Percentiles rank a stretch among this genome's conserved stretches.
Evolutionary conservation across 140 eudicot genomes (phyloP).

Genomic region (Ambrosia hybrid): DNA sequence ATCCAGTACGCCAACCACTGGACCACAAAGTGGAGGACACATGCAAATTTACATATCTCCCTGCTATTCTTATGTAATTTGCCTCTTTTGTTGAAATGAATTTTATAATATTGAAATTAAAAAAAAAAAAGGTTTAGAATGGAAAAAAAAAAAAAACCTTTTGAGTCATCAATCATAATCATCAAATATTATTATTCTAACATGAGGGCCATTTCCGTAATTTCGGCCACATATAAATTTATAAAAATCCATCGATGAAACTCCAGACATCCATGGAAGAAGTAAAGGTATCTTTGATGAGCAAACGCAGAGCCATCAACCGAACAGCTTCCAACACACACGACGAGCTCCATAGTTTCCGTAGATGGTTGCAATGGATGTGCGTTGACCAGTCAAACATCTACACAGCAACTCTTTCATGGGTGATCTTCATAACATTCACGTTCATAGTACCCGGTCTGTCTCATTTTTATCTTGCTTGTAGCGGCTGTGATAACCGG

Average conservation of each 20-base stretch:
- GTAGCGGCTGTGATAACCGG: slow-evolving; percentile 61
- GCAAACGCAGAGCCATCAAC: slow-evolving; percentile 29
- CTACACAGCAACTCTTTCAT: slow-evolving; percentile 52
- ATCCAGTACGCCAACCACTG: no score
- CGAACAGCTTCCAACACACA: slow-evolving; percentile 55
- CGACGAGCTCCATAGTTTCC: slow-evolving; percentile 73
- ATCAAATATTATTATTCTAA: no score
- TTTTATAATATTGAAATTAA: no score
- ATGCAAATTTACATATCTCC: no score
- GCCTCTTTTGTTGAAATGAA: no score
- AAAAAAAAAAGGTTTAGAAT: no score
- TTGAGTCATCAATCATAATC: no score
- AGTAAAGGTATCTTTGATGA: slow-evolving; percentile 21
- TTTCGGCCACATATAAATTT: no score
- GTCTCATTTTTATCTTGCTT: slow-evolving; percentile 79
- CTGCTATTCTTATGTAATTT: no score
- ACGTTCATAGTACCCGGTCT: slow-evolving; percentile 61
- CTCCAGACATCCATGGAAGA: slow-evolving; percentile 35
- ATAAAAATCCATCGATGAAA: background rate
- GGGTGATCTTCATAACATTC: slow-evolving; percentile 65
- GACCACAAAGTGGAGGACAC: no score
- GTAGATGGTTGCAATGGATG: slow-evolving; percentile 53
- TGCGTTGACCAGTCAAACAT: slow-evolving; percentile 73
- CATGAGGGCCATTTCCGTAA: no score
- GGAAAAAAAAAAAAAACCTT: no score